Evolutionary conservation across 1,139 yeast species (phyloP).

Genomic region (Pichia sp.): DNA sequence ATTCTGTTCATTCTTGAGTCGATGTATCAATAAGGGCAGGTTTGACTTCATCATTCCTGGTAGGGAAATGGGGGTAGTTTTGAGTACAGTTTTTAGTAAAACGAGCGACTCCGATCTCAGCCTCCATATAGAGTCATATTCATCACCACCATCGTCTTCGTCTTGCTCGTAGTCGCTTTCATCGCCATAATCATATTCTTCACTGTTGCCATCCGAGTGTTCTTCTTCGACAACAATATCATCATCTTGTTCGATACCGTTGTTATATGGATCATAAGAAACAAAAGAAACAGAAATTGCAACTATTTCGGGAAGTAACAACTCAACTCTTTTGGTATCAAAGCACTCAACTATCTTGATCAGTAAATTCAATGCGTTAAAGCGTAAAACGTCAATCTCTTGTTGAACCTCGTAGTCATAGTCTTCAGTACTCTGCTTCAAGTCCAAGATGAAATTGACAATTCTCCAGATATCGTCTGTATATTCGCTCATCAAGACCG

Average conservation of each 20-base stretch:
- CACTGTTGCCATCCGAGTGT: slow-evolving; percentile 31
- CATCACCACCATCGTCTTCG: slow-evolving; percentile 30
- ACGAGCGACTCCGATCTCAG: slow-evolving; percentile 32
- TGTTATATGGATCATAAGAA: slow-evolving; percentile 42
- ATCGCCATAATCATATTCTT: slow-evolving; percentile 28
- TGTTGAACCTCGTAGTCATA: slow-evolving; percentile 29
- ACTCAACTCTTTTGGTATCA: slow-evolving; percentile 21
- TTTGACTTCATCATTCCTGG: slow-evolving; percentile 20
- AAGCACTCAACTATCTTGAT: slow-evolving; percentile 26
- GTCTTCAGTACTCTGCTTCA: slow-evolving; percentile 22
- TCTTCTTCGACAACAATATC: slow-evolving; percentile 28
- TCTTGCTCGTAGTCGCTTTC: slow-evolving; percentile 23
- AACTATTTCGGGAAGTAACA: slow-evolving; percentile 27
- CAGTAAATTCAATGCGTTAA: slow-evolving; percentile 38
- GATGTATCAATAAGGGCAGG: slow-evolving; percentile 21
- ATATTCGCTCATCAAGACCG: slow-evolving; percentile 13
- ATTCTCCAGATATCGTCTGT: slow-evolving; percentile 19
- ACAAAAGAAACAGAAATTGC: slow-evolving; percentile 33
- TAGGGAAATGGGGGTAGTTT: slow-evolving; percentile 28
- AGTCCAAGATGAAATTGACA: slow-evolving; percentile 24
- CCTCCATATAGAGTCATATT: slow-evolving; percentile 57
- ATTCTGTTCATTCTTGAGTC: slow-evolving; percentile 32
- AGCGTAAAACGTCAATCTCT: slow-evolving; percentile 42
- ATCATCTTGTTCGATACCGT: slow-evolving; percentile 23
- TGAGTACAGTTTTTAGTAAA: slow-evolving; percentile 23